Base-by-base conservation (phyloP, 2,329 filamentous ascomycete species). In the Pseudopyrenochaeta lycopersici region DNA sequence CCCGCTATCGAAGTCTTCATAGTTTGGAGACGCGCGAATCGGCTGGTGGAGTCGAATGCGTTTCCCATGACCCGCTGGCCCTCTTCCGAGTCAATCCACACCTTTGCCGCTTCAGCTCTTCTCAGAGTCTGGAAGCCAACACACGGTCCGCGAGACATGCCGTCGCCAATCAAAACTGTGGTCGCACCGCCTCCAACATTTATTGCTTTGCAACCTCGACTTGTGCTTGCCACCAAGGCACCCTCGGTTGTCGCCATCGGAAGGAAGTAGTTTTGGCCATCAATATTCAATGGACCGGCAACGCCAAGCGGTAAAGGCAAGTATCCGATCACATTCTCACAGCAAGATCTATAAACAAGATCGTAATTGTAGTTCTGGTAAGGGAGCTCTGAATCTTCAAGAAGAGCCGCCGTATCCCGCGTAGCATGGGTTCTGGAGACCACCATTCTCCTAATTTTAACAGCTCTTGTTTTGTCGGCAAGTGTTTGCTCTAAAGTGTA, bases 161-260 rank as follows among this genome's bases (percentile, higher is more conserved):
- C 95, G 72, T 99, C 95, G n/a, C 85, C 90, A 52, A 92, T 97
- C 29, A 98, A 79, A 12, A 98, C 93, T 40, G 95, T 99, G 21
- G 92, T 84, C 30, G 91, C 93, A 77, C 95, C 95, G 46, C 95
- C 95, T 36, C 95, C 95, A 42, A 92, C 88, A 76, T 99, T 99
- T 82, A 99, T 99, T 42, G 95, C 95, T 80, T 99, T 99, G 80
- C 90, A 92, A 61, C 95, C 95, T 80, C 95, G 88, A 73, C 90
- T 97, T 35, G 92, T 90, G 73, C 91, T 96, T 27, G 95, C 95
- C 43, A 99, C 94, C 54, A 99, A 81, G 20, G 99, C 95, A 81
- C 95, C 95, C 78, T 99, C 95, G 2, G 95, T 99, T 0, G 95
- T 99, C 49, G 95, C 96, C 95, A 99, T 99, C 27, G 95, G 95